phyloP scores from a whole-genome alignment of 2,329 filamentous ascomycete species.

The Ceratocystis cubensis region DNA sequence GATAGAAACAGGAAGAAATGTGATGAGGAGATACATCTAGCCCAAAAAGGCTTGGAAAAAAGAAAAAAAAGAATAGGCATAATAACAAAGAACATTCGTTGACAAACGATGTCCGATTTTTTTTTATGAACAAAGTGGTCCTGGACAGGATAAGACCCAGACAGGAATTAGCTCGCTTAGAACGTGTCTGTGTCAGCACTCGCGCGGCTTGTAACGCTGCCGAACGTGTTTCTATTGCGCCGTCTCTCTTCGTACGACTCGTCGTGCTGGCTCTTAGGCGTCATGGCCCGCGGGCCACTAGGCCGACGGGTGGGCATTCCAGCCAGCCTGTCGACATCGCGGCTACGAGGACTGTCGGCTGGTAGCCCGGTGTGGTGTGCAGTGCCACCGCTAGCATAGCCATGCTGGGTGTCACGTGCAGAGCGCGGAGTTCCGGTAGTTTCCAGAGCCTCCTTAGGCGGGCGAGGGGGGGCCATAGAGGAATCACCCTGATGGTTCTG shows the following conservation, averaged over 20 bases:
- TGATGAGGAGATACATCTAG: not conserved
- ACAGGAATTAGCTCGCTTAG: constrained; percentile 27
- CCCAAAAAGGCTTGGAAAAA: not conserved
- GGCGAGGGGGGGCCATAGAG: constrained; percentile 39
- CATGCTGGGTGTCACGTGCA: constrained; percentile 34
- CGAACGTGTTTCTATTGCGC: constrained; percentile 48
- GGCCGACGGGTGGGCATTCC: constrained; percentile 42
- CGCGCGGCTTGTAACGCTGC: constrained; percentile 33
- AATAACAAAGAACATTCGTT: constrained; percentile 7
- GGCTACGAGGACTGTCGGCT: constrained; percentile 42
- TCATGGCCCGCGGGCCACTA: constrained; percentile 49
- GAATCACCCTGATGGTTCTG: constrained; percentile 27
- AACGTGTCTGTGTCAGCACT: constrained; percentile 42
- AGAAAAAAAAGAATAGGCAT: not conserved
- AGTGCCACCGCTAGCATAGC: constrained; percentile 32
- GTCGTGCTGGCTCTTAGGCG: constrained; percentile 40
- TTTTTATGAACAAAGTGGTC: constrained; percentile 8
- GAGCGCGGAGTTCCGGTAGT: constrained; percentile 8
- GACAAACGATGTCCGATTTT: constrained; percentile 1
- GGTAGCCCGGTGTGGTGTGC: too few relatives aligned
- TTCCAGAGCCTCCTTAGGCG: constrained; percentile 51
- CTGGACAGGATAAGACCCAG: constrained; percentile 6
- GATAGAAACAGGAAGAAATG: not conserved
- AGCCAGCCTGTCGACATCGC: constrained; percentile 42
- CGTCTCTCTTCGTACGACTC: constrained; percentile 35